A percentile compares a stretch with the other conserved stretches of the same genome.
These are phyloP conservation scores for Kentomonas sorsogonicus DNA, from an alignment of 208 protist genomes.

Conservation along the genomic window DNA sequence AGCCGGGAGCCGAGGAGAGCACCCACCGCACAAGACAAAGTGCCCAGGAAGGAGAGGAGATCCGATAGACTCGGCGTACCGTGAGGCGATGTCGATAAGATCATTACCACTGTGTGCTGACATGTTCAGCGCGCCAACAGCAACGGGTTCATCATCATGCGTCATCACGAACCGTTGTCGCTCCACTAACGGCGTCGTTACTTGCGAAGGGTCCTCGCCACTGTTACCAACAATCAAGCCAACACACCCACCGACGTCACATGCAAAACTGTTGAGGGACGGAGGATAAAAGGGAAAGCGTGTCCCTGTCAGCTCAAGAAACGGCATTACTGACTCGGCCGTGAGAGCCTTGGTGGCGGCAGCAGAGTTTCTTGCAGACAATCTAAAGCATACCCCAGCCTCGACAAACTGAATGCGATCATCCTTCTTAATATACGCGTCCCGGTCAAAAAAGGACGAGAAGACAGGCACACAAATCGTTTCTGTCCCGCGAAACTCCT, in stretches of 20 bases:
- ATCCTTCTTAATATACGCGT: constrained; percentile 28
- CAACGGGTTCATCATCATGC: constrained; percentile 55
- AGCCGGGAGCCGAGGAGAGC: constrained; percentile 36
- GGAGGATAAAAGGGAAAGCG: constrained; percentile 81
- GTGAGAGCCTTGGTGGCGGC: constrained; percentile 15
- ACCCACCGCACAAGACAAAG: constrained; percentile 60
- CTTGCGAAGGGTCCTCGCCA: too few species aligned
- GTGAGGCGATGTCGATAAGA: constrained; percentile 31
- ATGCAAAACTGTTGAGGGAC: constrained; percentile 43
- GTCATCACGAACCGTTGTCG: constrained; percentile 55
- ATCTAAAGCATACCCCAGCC: constrained; percentile 46
- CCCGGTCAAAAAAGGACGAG: constrained; percentile 35
- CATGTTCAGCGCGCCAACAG: constrained; percentile 54
- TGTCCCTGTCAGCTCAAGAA: constrained; percentile 57
- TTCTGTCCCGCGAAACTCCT: constrained; percentile 32
- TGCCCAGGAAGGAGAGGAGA: constrained; percentile 29
- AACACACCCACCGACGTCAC: constrained; percentile 61
- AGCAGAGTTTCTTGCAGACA: constrained; percentile 16
- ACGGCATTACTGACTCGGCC: constrained; percentile 22
- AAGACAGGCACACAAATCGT: constrained; percentile 69
- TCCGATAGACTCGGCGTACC: constrained; percentile 58
- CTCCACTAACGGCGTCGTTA: too few species aligned
- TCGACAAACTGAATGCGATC: constrained; percentile 73
- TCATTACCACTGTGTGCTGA: constrained; percentile 37
- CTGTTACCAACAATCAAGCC: constrained; percentile 40